Base-by-base conservation (phyloP, 179 eudicot species). In the Vitellaria paradoxa region DNA sequence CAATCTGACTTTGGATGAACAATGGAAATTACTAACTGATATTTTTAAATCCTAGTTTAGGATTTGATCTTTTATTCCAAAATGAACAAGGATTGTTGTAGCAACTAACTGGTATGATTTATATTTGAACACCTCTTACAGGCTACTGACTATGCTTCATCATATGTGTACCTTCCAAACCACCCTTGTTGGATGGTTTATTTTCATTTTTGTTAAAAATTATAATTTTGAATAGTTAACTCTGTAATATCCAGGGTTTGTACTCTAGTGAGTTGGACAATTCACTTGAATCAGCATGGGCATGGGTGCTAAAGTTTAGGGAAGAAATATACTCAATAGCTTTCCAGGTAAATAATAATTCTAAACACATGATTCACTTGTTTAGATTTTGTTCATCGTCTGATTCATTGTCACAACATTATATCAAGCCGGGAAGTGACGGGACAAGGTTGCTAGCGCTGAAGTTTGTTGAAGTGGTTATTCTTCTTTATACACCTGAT, bases 401-500 rank as follows among this genome's bases (percentile, higher is more conserved):
- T 87, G 73, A 85, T 65, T 81, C 8, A 5, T 66, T 78, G 62
- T 21, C 57, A 66, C 24, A 15, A 64, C 50, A 67, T 77, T 74
- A 70, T 71, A 76, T 24, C 66, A 82, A 96, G 99, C 81, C 87
- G 71, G 94, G 89, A 87, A 87, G 87, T 78, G 97, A 96, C 83
- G 98, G 98, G 69, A 88, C 88, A 81, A 91, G 91, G 82, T 87
- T 94, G 83, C 80, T 91, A 76, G 96, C 99, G 5, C 83, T 96
- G 81, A 96, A 96, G 82, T 96, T 92, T 83, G 88, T 96, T 82
- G 93, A 91, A 75, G 86, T 93, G 9, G 81, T 91, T 70, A 82
- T 92, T 77, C 92, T 94, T 73, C 89, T 94, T 65, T 96, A 92
- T 76, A 96, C 99, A 37, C 96, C 94, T 47, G 97, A 94, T 78